These are phyloP conservation scores for Coemansia sp. DNA, from an alignment of 192 early-diverging fungal species.

Conservation along the genomic window DNA sequence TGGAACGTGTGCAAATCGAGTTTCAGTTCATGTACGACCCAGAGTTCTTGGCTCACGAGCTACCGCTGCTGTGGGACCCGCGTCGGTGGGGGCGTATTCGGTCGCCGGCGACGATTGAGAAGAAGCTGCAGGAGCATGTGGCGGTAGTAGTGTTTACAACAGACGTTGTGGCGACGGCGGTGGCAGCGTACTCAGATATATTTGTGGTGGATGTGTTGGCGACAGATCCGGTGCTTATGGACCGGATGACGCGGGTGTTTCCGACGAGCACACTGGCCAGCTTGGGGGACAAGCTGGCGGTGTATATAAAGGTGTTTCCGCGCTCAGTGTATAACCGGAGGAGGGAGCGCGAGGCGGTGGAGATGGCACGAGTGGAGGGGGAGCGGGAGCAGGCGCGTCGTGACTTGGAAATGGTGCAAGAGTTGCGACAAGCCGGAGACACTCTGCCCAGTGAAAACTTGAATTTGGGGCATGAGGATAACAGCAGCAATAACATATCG, in stretches of 20 bases:
- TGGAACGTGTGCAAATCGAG: conserved; percentile 35
- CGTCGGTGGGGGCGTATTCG: conserved; percentile 24
- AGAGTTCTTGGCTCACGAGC: conserved; percentile 21
- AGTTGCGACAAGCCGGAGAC: conserved; percentile 11
- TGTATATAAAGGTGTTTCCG: conserved; percentile 38
- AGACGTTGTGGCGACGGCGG: conserved; percentile 25
- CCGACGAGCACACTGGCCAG: conserved; percentile 31
- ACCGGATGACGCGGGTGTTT: conserved; percentile 33
- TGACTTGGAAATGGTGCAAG: conserved; percentile 28
- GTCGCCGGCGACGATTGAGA: conserved; percentile 9
- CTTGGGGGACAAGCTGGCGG: conserved; percentile 25
- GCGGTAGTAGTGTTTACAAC: conserved; percentile 33
- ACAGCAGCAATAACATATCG: no score
- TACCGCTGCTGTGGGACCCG: conserved; percentile 24
- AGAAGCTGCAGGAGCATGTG: conserved; percentile 26
- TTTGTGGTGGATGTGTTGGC: conserved; percentile 32
- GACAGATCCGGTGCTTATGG: conserved; percentile 38
- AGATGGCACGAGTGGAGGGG: conserved; percentile 11
- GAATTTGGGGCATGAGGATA: conserved; percentile 3
- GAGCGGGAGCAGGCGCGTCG: conserved; percentile 35
- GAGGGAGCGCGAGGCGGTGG: conserved; percentile 28
- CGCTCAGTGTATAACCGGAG: conserved; percentile 35
- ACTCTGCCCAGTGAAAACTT: not conserved
- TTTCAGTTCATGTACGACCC: conserved; percentile 37
- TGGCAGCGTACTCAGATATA: conserved; percentile 29